These are phyloP conservation scores for Inga oerstediana DNA, from an alignment of 306 rosid genomes.

Conservation along the genomic window DNA sequence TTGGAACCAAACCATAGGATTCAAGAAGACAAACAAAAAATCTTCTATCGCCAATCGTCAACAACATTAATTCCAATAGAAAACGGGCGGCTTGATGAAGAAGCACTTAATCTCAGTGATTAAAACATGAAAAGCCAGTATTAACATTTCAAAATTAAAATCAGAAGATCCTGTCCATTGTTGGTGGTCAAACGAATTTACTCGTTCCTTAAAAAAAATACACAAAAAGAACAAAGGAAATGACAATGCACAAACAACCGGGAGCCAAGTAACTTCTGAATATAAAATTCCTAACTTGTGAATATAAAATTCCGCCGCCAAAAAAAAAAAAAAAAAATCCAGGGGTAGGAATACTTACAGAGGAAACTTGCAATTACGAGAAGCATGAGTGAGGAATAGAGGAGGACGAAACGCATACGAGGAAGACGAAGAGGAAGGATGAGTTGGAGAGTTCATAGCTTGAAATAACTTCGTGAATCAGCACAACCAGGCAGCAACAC, in stretches of 20 bases:
- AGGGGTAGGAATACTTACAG: slow-evolving; percentile 39
- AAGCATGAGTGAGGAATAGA: slow-evolving; percentile 49
- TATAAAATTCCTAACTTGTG: not conserved
- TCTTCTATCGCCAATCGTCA: not conserved
- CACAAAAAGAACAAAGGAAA: not conserved
- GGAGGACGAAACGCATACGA: slow-evolving; percentile 51
- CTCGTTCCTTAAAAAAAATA: not conserved
- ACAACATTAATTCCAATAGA: not conserved
- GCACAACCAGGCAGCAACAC: slow-evolving; percentile 15
- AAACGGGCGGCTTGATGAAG: not conserved
- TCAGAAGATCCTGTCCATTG: slow-evolving; percentile 2
- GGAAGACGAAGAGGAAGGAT: slow-evolving; percentile 56
- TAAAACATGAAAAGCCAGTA: not conserved
- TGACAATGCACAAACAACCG: slow-evolving; percentile 1
- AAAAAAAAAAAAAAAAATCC: not conserved
- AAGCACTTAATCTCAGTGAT: not conserved
- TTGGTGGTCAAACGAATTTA: not conserved
- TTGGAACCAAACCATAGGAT: not conserved
- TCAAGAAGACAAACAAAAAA: not conserved
- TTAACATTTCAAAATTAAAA: not conserved
- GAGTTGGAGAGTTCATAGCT: slow-evolving; percentile 60
- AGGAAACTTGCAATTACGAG: slow-evolving; percentile 64
- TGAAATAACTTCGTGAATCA: not conserved
- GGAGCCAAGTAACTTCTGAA: not conserved
- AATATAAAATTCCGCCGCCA: not conserved